Conservation (phyloP, 129 eudicot genomes). For the Escallonia rubra region DNA sequence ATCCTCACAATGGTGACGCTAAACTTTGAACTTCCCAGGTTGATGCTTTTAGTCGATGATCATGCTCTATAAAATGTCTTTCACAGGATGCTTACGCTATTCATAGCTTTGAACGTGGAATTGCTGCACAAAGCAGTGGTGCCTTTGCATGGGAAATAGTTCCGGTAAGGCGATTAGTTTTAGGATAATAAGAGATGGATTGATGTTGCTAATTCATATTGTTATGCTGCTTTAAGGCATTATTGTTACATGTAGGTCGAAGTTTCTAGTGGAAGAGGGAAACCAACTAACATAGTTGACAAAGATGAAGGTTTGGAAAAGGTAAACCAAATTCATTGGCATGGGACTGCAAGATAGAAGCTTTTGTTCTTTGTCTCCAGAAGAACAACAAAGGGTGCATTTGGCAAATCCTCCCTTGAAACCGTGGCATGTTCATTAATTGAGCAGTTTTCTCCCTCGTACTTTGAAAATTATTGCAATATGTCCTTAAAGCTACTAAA, state of each 20-base stretch:
- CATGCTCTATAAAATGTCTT: background rate
- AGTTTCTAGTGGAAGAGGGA: constrained; percentile 63
- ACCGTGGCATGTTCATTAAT: no score
- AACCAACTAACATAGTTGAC: constrained; percentile 40
- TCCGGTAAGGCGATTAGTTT: constrained; percentile 47
- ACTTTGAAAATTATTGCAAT: no score
- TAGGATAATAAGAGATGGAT: constrained; percentile 1
- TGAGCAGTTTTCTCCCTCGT: no score
- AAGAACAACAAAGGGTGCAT: no score
- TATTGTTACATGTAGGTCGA: constrained; percentile 45
- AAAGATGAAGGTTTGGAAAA: constrained; percentile 68
- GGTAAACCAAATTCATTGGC: constrained; percentile 28
- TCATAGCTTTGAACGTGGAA: constrained; percentile 79
- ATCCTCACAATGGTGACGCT: background rate
- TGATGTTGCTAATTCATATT: background rate
- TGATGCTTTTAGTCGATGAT: background rate
- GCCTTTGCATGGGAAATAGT: constrained; percentile 91
- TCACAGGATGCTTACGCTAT: constrained; percentile 82
- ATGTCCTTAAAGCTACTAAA: no score
- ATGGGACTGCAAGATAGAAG: background rate
- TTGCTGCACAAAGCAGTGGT: constrained; percentile 69
- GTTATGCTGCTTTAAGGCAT: background rate
- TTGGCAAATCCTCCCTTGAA: no score
- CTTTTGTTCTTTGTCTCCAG: no score
- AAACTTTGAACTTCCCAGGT: background rate